These are phyloP conservation scores for Saksenaea oblongispora DNA, from an alignment of 371 early-diverging fungal genomes.

Conservation along the genomic window DNA sequence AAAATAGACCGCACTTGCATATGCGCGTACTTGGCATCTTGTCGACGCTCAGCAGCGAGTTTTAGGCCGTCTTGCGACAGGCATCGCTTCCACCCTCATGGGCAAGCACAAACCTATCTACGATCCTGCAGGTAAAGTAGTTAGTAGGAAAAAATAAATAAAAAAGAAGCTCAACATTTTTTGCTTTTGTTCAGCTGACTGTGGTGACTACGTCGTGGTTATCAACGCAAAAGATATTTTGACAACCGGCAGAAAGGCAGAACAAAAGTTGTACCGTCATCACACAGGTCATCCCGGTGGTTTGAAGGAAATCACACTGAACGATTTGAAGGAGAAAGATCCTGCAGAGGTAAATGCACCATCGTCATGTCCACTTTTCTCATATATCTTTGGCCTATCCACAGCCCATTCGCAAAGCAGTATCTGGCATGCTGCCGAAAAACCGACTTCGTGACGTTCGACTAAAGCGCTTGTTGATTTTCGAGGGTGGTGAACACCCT, in stretches of 20 bases:
- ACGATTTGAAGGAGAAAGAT: conserved; percentile 74
- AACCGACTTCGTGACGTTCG: conserved; percentile 85
- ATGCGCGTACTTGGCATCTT: conserved; percentile 94
- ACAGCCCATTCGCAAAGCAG: conserved; percentile 84
- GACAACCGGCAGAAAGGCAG: conserved; percentile 86
- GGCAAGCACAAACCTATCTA: conserved; percentile 98
- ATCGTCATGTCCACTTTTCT: no score
- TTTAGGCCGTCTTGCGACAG: conserved; percentile 86
- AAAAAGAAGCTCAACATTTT: background rate
- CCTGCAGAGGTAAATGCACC: conserved; percentile 75
- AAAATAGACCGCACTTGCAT: conserved; percentile 85
- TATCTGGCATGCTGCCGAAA: conserved; percentile 97
- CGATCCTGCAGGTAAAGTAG: conserved; percentile 80
- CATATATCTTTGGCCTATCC: background rate
- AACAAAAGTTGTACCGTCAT: conserved; percentile 88
- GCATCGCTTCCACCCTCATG: conserved; percentile 91
- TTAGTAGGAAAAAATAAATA: background rate
- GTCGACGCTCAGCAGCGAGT: conserved; percentile 92
- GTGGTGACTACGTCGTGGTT: conserved; percentile 98
- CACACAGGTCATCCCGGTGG: conserved; percentile 94
- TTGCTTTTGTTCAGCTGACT: conserved; percentile 70
- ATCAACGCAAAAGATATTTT: conserved; percentile 87
- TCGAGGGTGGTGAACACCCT: conserved; percentile 90
- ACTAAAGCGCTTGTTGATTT: conserved; percentile 81
- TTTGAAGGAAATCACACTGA: conserved; percentile 79